Conservation (phyloP, 805 yeast species). For the Wickerhamiella sergipiensis region DNA sequence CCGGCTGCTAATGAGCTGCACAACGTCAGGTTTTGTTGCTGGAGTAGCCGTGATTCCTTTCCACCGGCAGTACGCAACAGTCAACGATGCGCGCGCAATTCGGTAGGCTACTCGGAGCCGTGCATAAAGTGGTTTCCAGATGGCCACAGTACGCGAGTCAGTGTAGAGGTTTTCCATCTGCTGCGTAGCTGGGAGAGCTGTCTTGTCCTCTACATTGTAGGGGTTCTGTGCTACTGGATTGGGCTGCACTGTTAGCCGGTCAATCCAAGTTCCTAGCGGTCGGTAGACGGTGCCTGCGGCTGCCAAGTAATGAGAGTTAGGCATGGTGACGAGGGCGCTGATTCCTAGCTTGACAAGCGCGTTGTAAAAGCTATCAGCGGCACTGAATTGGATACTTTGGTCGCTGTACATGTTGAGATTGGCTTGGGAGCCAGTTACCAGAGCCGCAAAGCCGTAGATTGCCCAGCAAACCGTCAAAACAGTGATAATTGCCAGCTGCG, state of each 20-base stretch:
- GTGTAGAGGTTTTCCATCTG: not conserved
- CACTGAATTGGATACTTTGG: not conserved
- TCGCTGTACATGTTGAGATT: not conserved
- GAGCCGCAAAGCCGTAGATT: constrained; percentile 1
- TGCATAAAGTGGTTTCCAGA: not conserved
- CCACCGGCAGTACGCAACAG: not conserved
- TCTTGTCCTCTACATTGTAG: not conserved
- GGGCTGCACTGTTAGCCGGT: not conserved
- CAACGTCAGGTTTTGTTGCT: not conserved
- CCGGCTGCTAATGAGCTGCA: not conserved
- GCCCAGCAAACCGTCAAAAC: constrained; percentile 3
- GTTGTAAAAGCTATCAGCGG: constrained; percentile 1
- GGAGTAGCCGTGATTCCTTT: not conserved
- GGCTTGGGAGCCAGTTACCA: constrained; percentile 2
- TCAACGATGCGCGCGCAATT: not conserved
- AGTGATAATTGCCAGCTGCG: not conserved
- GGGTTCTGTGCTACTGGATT: not conserved
- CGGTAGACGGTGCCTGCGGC: not conserved
- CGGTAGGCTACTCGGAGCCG: not conserved
- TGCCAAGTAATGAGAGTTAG: not conserved
- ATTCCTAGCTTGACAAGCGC: not conserved
- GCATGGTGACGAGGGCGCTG: not conserved
- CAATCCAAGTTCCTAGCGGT: constrained; percentile 3
- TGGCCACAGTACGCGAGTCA: not conserved
- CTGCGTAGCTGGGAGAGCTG: not conserved